Evolutionary conservation across 257 asterid species (phyloP), one percentile per base, ranked within the genome.

Genomic region (Solanum okadae): DNA sequence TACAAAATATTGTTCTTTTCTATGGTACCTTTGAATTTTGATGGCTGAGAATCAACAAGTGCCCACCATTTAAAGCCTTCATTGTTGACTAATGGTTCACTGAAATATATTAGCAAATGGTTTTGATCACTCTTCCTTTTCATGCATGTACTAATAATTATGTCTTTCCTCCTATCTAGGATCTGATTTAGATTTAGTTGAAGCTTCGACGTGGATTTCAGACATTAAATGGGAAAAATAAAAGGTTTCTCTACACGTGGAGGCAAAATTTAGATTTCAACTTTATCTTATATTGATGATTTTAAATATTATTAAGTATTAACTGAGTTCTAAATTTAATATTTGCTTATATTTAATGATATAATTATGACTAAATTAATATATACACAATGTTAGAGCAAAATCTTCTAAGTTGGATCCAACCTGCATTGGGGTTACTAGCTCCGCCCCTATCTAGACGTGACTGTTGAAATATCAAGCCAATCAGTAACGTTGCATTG

Each of bases 31-130:
- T 27, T 52, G 63, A 16, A 16, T 16, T 52, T 52, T 79, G 67
- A 79, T 44, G 85, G 67, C 40, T 27, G 67, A 79, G 85, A 79
- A 44, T 79, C 63, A 79, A 79, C 16, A 44, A 44, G 65, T 44
- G 27, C 85, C 85, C 85, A 79, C 67, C 85, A 27, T 79, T 79
- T 79, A 79, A 44, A 44, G 85, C 85, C 85, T 79, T 79, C 67
- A 44, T 79, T 79, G 25, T 79, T 79, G 67, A 79, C 85, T 44
- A 33, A 33, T 44, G 18, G 27, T 16, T 44, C 13, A 16, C 25
- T 44, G 11, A 44, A 40, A 37, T 40, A 63, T 63, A 63, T 63
- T 79, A 25, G 15, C 67, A 81, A 46, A 81, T 44, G 18, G 16
- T 27, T 46, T 81, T 44, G 25, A 56, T 56, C 27, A 27, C 3